phyloP scores from a whole-genome alignment of 208 protist species.

The Leishmania lainsoni region DNA sequence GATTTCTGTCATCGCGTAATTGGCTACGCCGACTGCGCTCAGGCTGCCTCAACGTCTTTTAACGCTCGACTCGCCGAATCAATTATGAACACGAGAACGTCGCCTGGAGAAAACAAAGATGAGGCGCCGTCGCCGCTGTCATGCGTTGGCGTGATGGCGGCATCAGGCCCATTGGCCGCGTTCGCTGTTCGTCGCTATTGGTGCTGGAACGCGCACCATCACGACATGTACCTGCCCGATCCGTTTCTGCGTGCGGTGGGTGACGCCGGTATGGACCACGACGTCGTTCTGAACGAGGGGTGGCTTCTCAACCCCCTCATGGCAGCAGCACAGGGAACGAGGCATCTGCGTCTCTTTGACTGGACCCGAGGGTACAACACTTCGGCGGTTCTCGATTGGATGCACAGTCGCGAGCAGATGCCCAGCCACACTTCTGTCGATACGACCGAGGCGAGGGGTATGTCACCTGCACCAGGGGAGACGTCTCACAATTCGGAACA shows the following conservation, averaged over 20 bases:
- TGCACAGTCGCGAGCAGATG: neutral
- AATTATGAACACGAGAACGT: neutral
- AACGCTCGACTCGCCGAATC: conserved; percentile 39
- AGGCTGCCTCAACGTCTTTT: conserved; percentile 39
- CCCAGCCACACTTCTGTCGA: neutral
- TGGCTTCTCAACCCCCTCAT: conserved; percentile 24
- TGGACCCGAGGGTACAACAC: conserved; percentile 32
- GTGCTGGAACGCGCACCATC: conserved; percentile 31
- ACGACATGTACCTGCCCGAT: conserved; percentile 29
- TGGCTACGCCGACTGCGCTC: conserved; percentile 49
- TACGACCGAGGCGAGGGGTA: conserved; percentile 8
- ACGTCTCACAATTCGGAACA: neutral
- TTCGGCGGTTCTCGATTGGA: conserved; percentile 14
- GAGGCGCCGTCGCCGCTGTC: conserved; percentile 17
- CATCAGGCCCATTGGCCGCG: conserved; percentile 27
- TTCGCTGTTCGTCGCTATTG: conserved; percentile 30
- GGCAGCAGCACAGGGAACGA: neutral
- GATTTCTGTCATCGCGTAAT: conserved; percentile 56
- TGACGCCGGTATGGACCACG: conserved; percentile 12
- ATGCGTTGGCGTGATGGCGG: conserved; percentile 18
- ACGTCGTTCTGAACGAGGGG: neutral
- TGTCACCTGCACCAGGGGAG: conserved; percentile 32
- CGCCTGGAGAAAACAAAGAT: neutral
- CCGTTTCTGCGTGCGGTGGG: conserved; percentile 27
- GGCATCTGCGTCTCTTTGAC: conserved; percentile 25